phyloP scores from a whole-genome alignment of 2,329 filamentous ascomycete genomes.

The Pezicula radicicola region DNA sequence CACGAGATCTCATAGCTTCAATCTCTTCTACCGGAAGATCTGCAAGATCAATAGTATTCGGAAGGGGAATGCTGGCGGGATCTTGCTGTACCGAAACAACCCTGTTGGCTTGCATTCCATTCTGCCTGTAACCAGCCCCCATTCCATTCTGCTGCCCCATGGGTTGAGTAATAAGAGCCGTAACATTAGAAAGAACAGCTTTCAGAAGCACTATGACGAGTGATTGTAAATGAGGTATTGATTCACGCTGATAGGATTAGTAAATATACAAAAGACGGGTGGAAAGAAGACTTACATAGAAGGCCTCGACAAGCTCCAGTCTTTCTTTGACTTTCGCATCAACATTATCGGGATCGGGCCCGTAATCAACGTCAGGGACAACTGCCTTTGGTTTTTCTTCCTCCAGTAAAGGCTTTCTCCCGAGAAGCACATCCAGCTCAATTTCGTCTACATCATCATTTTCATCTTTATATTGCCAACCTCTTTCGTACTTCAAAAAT shows the following conservation, averaged over 20 bases:
- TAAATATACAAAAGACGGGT: neutral
- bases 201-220: slow-evolving; percentile 90
- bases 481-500: slow-evolving; percentile 88
- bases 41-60: slow-evolving; percentile 24
- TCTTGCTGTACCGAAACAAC: slow-evolving; percentile 18
- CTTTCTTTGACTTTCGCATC: slow-evolving; percentile 58
- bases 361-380: slow-evolving; percentile 41
- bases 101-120: slow-evolving; percentile 11
- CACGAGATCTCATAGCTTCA: slow-evolving; percentile 75
- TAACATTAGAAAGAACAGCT: slow-evolving; percentile 82
- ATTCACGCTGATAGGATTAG: slow-evolving; percentile 55
- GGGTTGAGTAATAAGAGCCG: slow-evolving; percentile 69
- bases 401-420: slow-evolving; percentile 37
- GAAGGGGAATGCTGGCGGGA: slow-evolving; percentile 22
- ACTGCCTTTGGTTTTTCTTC: slow-evolving; percentile 39
- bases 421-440: slow-evolving; percentile 37
- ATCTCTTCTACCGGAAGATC: slow-evolving; percentile 68
- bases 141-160: slow-evolving; percentile 26
- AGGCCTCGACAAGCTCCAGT: slow-evolving; percentile 71
- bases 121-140: slow-evolving; percentile 21
- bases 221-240: slow-evolving; percentile 85
- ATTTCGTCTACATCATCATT: slow-evolving; percentile 35
- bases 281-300: slow-evolving; percentile 67
- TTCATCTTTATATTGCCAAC: slow-evolving; percentile 62
- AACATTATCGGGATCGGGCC: slow-evolving; percentile 44